Conservation (phyloP, 1,284 basidiomycete genomes). For the Fomitopsis schrenkii region DNA sequence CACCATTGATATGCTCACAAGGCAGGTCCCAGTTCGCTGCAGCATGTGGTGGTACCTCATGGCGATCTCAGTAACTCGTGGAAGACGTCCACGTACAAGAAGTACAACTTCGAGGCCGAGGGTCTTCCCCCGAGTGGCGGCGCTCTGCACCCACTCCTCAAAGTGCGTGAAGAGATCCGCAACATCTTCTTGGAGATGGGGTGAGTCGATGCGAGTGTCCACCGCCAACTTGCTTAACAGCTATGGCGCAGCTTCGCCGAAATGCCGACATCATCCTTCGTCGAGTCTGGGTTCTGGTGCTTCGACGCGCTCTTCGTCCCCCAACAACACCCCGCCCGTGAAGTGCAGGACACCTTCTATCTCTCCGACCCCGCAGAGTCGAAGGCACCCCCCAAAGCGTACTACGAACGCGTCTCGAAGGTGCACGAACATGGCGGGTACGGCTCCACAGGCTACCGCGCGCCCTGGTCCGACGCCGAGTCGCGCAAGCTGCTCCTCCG, state of each 20-base stretch:
- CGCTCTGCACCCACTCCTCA: slow-evolving; percentile 93
- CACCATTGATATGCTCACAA: slow-evolving; percentile 91
- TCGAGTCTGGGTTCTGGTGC: slow-evolving; percentile 99
- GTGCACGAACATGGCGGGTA: slow-evolving; percentile 91
- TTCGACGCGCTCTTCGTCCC: slow-evolving; percentile 99
- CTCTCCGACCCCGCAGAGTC: slow-evolving; percentile 91
- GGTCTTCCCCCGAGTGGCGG: slow-evolving; percentile 87
- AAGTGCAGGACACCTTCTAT: slow-evolving; percentile 99
- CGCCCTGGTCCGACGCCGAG: slow-evolving; percentile 94
- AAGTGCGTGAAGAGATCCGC: slow-evolving; percentile 97
- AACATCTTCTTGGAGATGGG: slow-evolving; percentile 99
- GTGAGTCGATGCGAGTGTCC: slow-evolving; percentile 38
- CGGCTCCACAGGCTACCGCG: slow-evolving; percentile 96
- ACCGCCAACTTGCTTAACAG: neutral
- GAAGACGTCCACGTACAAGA: slow-evolving; percentile 93
- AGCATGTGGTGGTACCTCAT: slow-evolving; percentile 2
- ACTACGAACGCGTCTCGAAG: slow-evolving; percentile 86
- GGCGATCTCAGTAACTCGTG: slow-evolving; percentile 70
- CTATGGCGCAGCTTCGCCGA: slow-evolving; percentile 80
- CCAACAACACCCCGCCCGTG: slow-evolving; percentile 98
- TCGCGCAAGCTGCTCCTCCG: slow-evolving; percentile 90
- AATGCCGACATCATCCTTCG: slow-evolving; percentile 98
- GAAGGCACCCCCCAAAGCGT: slow-evolving; percentile 76
- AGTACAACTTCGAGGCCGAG: slow-evolving; percentile 99
- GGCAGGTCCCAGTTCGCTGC: slow-evolving; percentile 41